phyloP scores from a whole-genome alignment of 2,329 filamentous ascomycete genomes.

The Penicillium concentricum region DNA sequence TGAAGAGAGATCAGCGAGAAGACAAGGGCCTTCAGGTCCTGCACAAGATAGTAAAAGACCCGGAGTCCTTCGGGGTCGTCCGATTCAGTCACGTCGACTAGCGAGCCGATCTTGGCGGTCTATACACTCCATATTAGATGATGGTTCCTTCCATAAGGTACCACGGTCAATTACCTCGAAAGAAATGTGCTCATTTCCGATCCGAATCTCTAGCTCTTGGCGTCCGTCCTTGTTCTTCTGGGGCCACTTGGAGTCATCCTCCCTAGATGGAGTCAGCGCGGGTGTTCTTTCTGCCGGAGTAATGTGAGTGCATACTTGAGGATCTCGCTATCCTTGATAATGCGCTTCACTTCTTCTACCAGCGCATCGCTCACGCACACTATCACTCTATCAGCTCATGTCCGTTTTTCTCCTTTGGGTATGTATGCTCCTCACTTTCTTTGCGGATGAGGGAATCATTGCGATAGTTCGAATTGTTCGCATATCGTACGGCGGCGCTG shows the following conservation, averaged over 20 bases:
- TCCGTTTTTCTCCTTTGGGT: not conserved
- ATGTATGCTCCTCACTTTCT: constrained; percentile 68
- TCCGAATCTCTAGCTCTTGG: constrained; percentile 90
- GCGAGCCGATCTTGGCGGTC: constrained; percentile 97
- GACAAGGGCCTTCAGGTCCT: constrained; percentile 93
- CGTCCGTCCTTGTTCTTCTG: constrained; percentile 99
- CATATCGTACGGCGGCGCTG: constrained; percentile 91
- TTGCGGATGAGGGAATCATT: constrained; percentile 98
- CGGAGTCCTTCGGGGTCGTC: constrained; percentile 92
- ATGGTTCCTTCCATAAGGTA: not conserved
- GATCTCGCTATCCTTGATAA: constrained; percentile 96
- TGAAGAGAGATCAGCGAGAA: constrained; percentile 95
- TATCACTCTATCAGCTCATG: constrained; percentile 39
- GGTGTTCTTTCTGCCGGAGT: constrained; percentile 12
- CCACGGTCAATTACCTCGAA: constrained; percentile 68
- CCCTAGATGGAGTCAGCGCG: constrained; percentile 54
- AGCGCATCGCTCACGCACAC: constrained; percentile 94
- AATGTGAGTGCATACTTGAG: constrained; percentile 68
- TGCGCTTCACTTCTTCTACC: constrained; percentile 92
- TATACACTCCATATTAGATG: constrained; percentile 38
- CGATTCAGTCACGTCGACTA: constrained; percentile 95
- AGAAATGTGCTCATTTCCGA: constrained; percentile 94
- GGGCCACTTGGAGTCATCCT: constrained; percentile 98
- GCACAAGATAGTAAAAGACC: constrained; percentile 98
- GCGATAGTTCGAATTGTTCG: constrained; percentile 99